Evolutionary conservation across 768 basidiomycete genomes (phyloP).

Genomic region (Phanerochaete carnosa): DNA sequence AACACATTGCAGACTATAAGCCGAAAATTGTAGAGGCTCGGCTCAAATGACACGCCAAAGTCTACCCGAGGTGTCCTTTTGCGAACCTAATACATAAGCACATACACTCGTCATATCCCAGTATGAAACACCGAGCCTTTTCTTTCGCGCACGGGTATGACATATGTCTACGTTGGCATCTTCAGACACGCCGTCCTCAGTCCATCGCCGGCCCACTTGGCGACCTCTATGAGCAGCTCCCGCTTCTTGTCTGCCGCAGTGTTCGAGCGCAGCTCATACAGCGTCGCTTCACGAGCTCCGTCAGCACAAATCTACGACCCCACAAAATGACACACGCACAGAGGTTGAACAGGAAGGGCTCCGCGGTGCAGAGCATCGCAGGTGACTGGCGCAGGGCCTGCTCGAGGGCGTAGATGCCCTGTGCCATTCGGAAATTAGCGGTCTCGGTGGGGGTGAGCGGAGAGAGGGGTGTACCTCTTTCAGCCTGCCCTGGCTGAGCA

Average conservation of each 20-base stretch:
- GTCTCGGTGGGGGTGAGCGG: background rate
- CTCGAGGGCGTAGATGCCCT: slow-evolving; percentile 75
- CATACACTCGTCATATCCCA: no score
- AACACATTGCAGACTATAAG: no score
- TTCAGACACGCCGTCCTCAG: slow-evolving; percentile 74
- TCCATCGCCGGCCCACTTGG: slow-evolving; percentile 87
- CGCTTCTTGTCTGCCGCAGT: slow-evolving; percentile 75
- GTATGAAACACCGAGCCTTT: slow-evolving; percentile 30
- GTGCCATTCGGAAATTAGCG: background rate
- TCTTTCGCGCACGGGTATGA: slow-evolving; percentile 33
- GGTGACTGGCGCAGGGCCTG: slow-evolving; percentile 59
- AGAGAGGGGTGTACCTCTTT: slow-evolving; percentile 52
- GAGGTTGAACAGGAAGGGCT: slow-evolving; percentile 83
- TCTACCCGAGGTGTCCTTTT: no score
- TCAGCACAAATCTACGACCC: background rate
- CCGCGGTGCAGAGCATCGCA: slow-evolving; percentile 67
- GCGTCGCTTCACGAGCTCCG: slow-evolving; percentile 49
- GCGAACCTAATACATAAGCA: no score
- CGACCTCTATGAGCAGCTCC: slow-evolving; percentile 67
- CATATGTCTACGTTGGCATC: slow-evolving; percentile 43
- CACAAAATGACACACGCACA: slow-evolving; percentile 41
- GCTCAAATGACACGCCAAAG: no score
- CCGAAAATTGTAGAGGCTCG: no score
- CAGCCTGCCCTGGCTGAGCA: slow-evolving; percentile 67
- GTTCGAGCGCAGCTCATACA: slow-evolving; percentile 78